Evolutionary conservation across 495 filamentous ascomycete genomes (phyloP), one percentile per base, ranked within the genome.

Genomic region (Sordaria brevicollis): DNA sequence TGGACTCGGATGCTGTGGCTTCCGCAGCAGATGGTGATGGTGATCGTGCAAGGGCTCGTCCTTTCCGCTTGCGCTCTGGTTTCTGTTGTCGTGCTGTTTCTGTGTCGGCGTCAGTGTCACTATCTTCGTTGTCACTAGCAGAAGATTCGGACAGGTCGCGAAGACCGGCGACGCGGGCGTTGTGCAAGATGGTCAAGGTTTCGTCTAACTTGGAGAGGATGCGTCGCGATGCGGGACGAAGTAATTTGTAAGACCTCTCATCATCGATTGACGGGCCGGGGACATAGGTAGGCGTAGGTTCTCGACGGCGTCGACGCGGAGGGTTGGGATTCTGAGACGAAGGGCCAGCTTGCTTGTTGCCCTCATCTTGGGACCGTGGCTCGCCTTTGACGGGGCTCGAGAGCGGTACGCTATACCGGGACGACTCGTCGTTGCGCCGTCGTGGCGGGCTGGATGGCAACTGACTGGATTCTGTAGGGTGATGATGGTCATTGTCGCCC

Each of bases 171-270:
- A 85, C 79, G 36, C 88, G 84, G 8, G 87, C 79, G 68, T 88
- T 86, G 73, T 92, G 91, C 1, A 97, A 83, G 3, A 87, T 85
- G 19, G 81, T 81, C 3, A 96, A 84, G 0, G 93, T 81, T 4
- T 81, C 79, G 70, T 95, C 92, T 5, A 96, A 72, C 31, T 88
- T 82, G 0, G 83, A 74, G 25, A 95, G 82, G 9, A 93, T 85
- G 72, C 89, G 87, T 11, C 89, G 84, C 6, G 89, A 80, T 3
- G 86, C 82, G 0, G 92, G 91, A 10, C 86, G 84, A 21, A 94
- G 75, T 38, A 93, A 81, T 5, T 72, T 74, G 37, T 84, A 79
- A 5, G 90, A 89, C 49, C 79, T 72, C 9, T 90, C 89, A 65
- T 94, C 92, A 36, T 84, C 78, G 4, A 77, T 75, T 2, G 79